A percentile compares a stretch with the other conserved stretches of the same genome.
Evolutionary conservation across 805 yeast species (phyloP).

Genomic region (Candida cerambycidarum): DNA sequence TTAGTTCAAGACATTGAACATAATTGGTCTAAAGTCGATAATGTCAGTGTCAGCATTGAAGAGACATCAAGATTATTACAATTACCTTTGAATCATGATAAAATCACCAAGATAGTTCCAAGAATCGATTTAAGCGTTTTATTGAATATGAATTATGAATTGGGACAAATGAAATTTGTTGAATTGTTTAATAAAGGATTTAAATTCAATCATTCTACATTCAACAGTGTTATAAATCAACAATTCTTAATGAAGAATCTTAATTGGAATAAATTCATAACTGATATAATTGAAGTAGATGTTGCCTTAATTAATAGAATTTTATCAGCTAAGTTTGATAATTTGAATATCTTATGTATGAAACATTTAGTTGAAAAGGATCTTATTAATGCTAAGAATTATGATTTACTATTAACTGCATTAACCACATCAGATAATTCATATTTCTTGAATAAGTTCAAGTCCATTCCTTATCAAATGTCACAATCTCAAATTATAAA

Average conservation of each 20-base stretch:
- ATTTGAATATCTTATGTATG: conserved; percentile 14
- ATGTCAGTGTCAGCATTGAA: conserved; percentile 2
- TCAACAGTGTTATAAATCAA: conserved; percentile 30
- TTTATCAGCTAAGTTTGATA: conserved; percentile 15
- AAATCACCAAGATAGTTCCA: background rate
- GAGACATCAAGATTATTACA: conserved; percentile 6
- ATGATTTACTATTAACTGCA: conserved; percentile 1
- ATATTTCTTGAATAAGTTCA: conserved; percentile 10
- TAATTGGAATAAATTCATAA: conserved; percentile 11
- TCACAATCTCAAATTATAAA: conserved; percentile 3
- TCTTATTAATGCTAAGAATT: conserved; percentile 1
- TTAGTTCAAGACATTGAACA: conserved; percentile 18
- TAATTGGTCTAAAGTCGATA: background rate
- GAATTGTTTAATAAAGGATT: conserved; percentile 29
- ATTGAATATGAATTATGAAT: conserved; percentile 26
- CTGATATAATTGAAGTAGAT: conserved; percentile 5
- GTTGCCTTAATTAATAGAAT: conserved; percentile 6
- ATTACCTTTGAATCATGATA: background rate
- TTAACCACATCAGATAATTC: conserved; percentile 8
- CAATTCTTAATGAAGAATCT: conserved; percentile 20
- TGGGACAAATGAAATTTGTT: conserved; percentile 27
- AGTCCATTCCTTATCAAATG: conserved; percentile 9
- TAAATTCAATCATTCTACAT: conserved; percentile 30
- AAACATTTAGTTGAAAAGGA: background rate
- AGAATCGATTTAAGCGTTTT: conserved; percentile 27